Evolutionary conservation across 2,329 filamentous ascomycete species (phyloP).

Genomic region (Fusarium musae): DNA sequence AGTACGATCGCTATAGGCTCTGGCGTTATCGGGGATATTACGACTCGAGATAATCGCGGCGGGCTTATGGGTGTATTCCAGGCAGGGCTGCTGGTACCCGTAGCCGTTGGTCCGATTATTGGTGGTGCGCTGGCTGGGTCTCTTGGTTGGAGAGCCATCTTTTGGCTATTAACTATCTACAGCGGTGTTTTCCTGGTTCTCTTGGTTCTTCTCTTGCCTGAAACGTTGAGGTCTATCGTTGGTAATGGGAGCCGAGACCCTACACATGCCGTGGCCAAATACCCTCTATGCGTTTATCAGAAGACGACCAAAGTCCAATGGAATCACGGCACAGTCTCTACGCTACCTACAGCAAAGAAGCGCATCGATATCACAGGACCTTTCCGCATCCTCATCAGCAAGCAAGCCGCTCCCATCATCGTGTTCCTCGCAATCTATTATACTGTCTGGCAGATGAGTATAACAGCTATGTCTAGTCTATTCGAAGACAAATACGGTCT

Average conservation of each 20-base stretch:
- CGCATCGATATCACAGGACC: conserved; percentile 57
- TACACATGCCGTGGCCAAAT: conserved; percentile 40
- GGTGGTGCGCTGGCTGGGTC: conserved; percentile 53
- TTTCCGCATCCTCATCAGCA: conserved; percentile 58
- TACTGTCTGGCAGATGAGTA: conserved; percentile 65
- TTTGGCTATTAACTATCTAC: conserved; percentile 37
- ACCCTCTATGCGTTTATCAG: conserved; percentile 50
- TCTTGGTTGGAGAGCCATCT: conserved; percentile 31
- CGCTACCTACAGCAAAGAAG: conserved; percentile 30
- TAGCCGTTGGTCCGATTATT: conserved; percentile 56
- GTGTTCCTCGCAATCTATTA: conserved; percentile 62
- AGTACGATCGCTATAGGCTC: conserved; percentile 49
- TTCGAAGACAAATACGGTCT: conserved; percentile 58
- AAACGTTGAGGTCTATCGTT: conserved; percentile 29
- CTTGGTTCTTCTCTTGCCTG: conserved; percentile 5
- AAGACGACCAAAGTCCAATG: conserved; percentile 43
- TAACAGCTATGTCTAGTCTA: conserved; percentile 62
- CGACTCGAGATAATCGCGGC: conserved; percentile 44
- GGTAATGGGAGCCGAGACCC: conserved; percentile 55
- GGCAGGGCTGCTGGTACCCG: conserved; percentile 50
- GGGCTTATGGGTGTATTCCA: conserved; percentile 45
- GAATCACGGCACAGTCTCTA: neutral
- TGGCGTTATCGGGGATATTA: conserved; percentile 49
- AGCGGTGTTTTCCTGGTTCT: conserved; percentile 7
- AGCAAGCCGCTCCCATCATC: conserved; percentile 56